These are phyloP conservation scores for Nigrospora osmanthi DNA, from an alignment of 2,329 filamentous ascomycete genomes.

Conservation along the genomic window DNA sequence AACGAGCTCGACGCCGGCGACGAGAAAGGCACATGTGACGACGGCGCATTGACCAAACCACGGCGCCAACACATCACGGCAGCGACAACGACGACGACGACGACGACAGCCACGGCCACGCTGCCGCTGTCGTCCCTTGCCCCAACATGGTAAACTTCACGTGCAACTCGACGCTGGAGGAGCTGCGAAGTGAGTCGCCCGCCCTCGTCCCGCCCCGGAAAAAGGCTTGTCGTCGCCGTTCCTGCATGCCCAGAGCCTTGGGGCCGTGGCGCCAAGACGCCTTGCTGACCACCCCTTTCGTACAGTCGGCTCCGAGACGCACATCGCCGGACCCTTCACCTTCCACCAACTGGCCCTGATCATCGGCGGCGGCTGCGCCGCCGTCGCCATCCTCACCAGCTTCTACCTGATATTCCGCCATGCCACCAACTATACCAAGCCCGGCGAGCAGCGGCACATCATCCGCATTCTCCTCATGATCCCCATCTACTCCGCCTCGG, in stretches of 20 bases:
- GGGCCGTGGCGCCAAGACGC: neutral
- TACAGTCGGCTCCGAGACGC: constrained; percentile 38
- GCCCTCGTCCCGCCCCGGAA: neutral
- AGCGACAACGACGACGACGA: neutral
- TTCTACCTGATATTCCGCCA: constrained; percentile 52
- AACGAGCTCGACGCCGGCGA: too few relatives aligned
- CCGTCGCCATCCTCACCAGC: constrained; percentile 44
- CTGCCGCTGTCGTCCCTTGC: neutral
- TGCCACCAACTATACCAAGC: constrained; percentile 52
- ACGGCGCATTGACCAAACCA: too few relatives aligned
- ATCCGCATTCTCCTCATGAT: constrained; percentile 88
- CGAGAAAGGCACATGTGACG: too few relatives aligned
- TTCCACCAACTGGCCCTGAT: constrained; percentile 49
- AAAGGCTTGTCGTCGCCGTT: constrained; percentile 4
- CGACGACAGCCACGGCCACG: neutral
- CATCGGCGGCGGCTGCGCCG: constrained; percentile 37
- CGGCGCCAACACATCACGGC: too few relatives aligned
- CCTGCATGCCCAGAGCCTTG: constrained; percentile 15
- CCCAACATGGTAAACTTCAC: constrained; percentile 16
- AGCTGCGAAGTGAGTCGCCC: constrained; percentile 18
- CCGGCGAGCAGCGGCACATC: constrained; percentile 57
- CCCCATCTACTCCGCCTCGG: constrained; percentile 69
- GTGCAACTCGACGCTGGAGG: constrained; percentile 26
- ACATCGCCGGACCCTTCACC: constrained; percentile 38
- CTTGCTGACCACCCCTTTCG: constrained; percentile 13